A percentile compares a stretch with the other conserved stretches of the same genome.
Evolutionary conservation across 805 yeast species (phyloP).

Genomic region (Nakazawaea anatomiae): DNA sequence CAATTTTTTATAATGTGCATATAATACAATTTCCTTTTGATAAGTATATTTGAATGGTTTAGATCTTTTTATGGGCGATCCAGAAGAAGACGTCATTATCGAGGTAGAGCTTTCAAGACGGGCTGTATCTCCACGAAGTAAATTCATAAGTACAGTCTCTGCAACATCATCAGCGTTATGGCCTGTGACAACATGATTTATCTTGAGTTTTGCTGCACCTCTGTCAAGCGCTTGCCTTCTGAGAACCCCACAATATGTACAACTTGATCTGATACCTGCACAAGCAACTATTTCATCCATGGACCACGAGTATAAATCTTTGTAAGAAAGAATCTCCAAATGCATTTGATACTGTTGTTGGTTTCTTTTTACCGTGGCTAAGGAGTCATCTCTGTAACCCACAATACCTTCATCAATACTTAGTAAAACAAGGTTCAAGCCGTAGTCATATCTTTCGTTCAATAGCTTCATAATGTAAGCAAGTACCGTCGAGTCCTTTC

Average conservation of each 20-base stretch:
- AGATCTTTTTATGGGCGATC: constrained; percentile 87
- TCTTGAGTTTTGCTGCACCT: constrained; percentile 84
- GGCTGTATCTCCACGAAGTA: constrained; percentile 93
- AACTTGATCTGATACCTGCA: constrained; percentile 89
- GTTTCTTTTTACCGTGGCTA: constrained; percentile 94
- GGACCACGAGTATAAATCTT: constrained; percentile 91
- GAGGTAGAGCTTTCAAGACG: constrained; percentile 84
- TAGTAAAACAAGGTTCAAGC: constrained; percentile 73
- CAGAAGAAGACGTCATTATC: constrained; percentile 74
- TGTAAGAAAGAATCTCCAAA: constrained; percentile 57
- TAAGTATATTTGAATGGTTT: constrained; percentile 95
- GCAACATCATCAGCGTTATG: constrained; percentile 99
- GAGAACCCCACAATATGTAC: constrained; percentile 97
- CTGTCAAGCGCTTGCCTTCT: constrained; percentile 95
- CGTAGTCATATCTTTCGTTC: constrained; percentile 85
- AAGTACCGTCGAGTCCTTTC: constrained; percentile 94
- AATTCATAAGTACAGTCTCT: constrained; percentile 93
- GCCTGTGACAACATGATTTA: constrained; percentile 92
- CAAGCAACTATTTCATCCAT: constrained; percentile 97
- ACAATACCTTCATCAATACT: constrained; percentile 96
- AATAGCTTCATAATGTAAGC: constrained; percentile 83
- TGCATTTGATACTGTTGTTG: constrained; percentile 57
- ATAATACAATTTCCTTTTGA: constrained; percentile 94
- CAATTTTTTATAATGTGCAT: constrained; percentile 92
- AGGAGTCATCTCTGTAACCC: constrained; percentile 94